These are phyloP conservation scores for Drechslerella stenobrocha DNA, from an alignment of 2,329 filamentous ascomycete species.

Conservation along the genomic window DNA sequence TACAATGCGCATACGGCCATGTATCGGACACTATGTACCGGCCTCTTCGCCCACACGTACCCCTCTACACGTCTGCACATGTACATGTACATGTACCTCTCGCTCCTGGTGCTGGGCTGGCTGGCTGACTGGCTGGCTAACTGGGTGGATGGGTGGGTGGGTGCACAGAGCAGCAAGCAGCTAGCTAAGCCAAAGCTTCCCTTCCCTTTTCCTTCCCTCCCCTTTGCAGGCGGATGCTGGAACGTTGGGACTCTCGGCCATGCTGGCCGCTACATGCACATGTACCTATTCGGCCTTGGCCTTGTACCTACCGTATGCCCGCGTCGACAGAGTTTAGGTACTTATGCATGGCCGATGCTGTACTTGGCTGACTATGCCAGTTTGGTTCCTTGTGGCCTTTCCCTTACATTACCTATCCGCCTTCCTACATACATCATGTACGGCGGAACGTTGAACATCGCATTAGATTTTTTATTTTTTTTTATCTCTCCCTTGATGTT, in stretches of 20 bases:
- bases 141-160: too few species aligned
- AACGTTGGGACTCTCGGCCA: too few species aligned
- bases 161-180: too few species aligned
- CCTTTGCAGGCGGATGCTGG: too few species aligned
- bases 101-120: too few species aligned
- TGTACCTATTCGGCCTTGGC: conserved; percentile 11
- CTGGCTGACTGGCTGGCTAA: too few species aligned
- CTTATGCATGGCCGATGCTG: conserved; percentile 30
- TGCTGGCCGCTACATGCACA: too few species aligned
- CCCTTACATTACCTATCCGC: conserved; percentile 29
- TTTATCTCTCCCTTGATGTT: conserved; percentile 11
- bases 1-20: conserved; percentile 14
- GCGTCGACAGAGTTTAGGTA: conserved; percentile 2
- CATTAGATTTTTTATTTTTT: conserved; percentile 11
- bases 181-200: too few species aligned
- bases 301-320: not conserved
- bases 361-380: not conserved
- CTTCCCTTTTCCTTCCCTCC: too few species aligned
- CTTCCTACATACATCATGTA: conserved; percentile 27
- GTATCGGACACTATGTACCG: conserved; percentile 7
- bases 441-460: not conserved
- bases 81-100: conserved; percentile 28
- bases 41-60: conserved; percentile 9
- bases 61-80: too few species aligned
- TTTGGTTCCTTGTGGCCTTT: not conserved